Evolutionary conservation across 352 stramenopile genomes (phyloP).

Genomic region (Pelagophyceae sp.): DNA sequence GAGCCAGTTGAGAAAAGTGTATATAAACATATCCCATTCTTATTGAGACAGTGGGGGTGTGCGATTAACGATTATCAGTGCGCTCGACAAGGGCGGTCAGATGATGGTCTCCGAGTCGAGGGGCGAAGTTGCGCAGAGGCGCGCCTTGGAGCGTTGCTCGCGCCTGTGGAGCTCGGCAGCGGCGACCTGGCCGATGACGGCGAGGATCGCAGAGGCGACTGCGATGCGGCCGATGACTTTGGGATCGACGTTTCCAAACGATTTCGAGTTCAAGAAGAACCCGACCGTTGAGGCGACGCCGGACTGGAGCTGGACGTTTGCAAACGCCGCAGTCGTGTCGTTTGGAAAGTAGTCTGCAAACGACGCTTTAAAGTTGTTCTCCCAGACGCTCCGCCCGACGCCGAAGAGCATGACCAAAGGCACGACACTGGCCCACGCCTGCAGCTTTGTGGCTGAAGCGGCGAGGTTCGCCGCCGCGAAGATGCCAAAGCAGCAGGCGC

Average conservation of each 20-base stretch:
- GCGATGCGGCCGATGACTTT: not conserved
- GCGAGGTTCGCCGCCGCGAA: not conserved
- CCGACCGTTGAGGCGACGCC: slow-evolving; percentile 15
- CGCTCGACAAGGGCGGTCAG: too few species aligned
- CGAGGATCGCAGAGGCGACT: not conserved
- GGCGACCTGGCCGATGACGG: not conserved
- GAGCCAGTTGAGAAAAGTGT: too few species aligned
- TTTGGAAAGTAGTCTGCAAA: slow-evolving; percentile 12
- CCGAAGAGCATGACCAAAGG: slow-evolving; percentile 1
- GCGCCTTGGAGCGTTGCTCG: not conserved
- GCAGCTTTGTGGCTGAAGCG: not conserved
- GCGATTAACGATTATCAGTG: too few species aligned
- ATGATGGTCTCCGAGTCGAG: too few species aligned
- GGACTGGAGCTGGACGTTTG: slow-evolving; percentile 14
- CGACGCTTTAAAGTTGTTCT: slow-evolving; percentile 4
- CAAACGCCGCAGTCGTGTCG: not conserved
- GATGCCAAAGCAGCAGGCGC: not conserved
- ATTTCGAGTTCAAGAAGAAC: slow-evolving; percentile 9
- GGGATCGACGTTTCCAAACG: too few species aligned
- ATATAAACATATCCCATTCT: too few species aligned
- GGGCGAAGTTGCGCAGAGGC: too few species aligned
- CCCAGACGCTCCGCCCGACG: not conserved
- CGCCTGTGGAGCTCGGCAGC: not conserved
- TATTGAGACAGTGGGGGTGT: too few species aligned
- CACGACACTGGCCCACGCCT: not conserved